Evolutionary conservation across 176 grass and related monocot genomes (phyloP).

Genomic region (Aechmea fasciata): DNA sequence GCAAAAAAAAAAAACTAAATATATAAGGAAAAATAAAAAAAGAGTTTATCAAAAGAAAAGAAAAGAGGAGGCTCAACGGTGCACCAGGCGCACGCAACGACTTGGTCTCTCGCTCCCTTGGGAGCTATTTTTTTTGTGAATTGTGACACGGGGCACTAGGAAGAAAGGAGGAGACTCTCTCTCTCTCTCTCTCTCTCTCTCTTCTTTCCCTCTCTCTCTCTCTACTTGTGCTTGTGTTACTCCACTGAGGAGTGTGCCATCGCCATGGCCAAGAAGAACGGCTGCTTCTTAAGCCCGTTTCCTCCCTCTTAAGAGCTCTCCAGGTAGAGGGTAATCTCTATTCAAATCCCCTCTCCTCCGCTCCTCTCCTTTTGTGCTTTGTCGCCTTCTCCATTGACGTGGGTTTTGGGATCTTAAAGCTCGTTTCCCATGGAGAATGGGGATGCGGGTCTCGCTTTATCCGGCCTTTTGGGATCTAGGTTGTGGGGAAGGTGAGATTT

Average conservation of each 20-base stretch:
- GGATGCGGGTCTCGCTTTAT: neutral
- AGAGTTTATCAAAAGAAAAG: no score
- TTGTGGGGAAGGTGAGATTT: neutral
- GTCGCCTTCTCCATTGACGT: neutral
- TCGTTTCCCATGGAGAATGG: slow-evolving; percentile 3
- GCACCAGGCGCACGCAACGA: no score
- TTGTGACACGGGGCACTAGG: no score
- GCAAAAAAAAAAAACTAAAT: no score
- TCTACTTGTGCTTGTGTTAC: neutral
- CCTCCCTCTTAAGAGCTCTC: neutral
- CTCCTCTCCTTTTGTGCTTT: neutral
- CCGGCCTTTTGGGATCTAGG: slow-evolving; percentile 2
- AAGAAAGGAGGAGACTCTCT: neutral
- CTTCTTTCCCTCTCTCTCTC: neutral
- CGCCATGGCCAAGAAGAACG: neutral
- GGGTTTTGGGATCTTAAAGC: neutral
- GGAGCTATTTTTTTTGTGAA: no score
- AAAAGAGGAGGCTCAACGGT: no score
- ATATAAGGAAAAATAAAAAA: no score
- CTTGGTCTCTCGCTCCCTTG: no score
- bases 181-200: neutral
- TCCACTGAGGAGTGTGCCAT: neutral
- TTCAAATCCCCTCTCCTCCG: neutral
- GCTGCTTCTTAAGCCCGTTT: neutral
- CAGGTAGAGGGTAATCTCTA: neutral